Evolutionary conservation across 1,139 yeast species (phyloP).

Genomic region (Dujonia santamariae): DNA sequence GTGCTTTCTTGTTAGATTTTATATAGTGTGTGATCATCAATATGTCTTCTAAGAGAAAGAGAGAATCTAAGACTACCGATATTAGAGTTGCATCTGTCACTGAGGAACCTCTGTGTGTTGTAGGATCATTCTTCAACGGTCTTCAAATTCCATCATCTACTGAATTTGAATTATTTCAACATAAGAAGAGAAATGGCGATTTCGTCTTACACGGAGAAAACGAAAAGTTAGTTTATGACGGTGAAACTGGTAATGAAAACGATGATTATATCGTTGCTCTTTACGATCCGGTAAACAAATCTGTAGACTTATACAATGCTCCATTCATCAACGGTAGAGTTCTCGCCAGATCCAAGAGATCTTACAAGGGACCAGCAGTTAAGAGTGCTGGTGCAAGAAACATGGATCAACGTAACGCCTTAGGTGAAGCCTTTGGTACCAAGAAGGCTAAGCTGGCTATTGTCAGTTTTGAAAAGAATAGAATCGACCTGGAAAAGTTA

Average conservation of each 20-base stretch:
- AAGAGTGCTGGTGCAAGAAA: conserved; percentile 54
- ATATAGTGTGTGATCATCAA: no score
- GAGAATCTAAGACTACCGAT: conserved; percentile 26
- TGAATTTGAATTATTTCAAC: conserved; percentile 60
- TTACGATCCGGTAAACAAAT: conserved; percentile 58
- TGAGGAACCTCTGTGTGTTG: conserved; percentile 36
- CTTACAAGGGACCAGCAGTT: conserved; percentile 57
- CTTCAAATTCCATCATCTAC: conserved; percentile 58
- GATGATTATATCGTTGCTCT: conserved; percentile 61
- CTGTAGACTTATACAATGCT: conserved; percentile 60
- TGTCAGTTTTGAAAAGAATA: conserved; percentile 73
- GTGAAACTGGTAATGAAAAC: conserved; percentile 42
- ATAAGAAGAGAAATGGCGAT: conserved; percentile 40
- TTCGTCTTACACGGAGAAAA: conserved; percentile 75
- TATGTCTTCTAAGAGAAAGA: conserved; percentile 10
- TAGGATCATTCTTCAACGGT: conserved; percentile 73
- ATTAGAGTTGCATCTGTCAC: conserved; percentile 27
- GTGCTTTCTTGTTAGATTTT: no score
- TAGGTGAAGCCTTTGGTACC: conserved; percentile 97
- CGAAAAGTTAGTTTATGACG: conserved; percentile 69
- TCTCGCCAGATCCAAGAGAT: conserved; percentile 51
- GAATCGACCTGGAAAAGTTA: conserved; percentile 79
- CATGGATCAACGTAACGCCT: conserved; percentile 65
- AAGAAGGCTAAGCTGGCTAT: conserved; percentile 93
- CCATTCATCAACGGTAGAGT: conserved; percentile 57